These are phyloP conservation scores for Nakaseomyces kungkrabaensis DNA, from an alignment of 1,139 yeast genomes.

Conservation along the genomic window DNA sequence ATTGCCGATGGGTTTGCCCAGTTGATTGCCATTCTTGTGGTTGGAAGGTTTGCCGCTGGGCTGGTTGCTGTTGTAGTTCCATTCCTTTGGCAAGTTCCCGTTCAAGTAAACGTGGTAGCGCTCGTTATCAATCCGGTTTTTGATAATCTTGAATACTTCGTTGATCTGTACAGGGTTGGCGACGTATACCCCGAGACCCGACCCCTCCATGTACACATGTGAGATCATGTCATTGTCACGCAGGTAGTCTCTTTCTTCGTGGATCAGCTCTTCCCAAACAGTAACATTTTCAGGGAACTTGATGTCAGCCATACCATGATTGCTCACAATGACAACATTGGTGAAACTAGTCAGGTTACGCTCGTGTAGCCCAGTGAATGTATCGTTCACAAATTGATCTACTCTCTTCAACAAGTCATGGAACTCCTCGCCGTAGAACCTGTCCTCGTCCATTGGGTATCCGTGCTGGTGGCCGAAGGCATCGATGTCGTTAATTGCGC, in stretches of 20 bases:
- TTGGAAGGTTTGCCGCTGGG: constrained; percentile 39
- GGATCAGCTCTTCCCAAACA: constrained; percentile 5
- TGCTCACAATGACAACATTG: constrained; percentile 71
- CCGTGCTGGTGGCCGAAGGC: constrained; percentile 67
- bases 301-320: constrained; percentile 63
- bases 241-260: constrained; percentile 3
- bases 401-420: constrained; percentile 40
- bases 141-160: constrained; percentile 10
- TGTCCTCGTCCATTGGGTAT: constrained; percentile 29
- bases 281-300: constrained; percentile 1
- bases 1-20: neutral
- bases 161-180: constrained; percentile 5
- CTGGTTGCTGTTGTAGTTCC: constrained; percentile 59
- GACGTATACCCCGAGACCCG: constrained; percentile 2
- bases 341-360: constrained; percentile 57
- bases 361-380: constrained; percentile 39
- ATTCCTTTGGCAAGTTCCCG: constrained; percentile 53
- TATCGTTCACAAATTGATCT: constrained; percentile 48
- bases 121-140: constrained; percentile 10
- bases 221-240: constrained; percentile 3
- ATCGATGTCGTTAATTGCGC: constrained; percentile 77
- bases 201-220: constrained; percentile 5
- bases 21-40: constrained; percentile 28
- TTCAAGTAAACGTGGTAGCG: constrained; percentile 42
- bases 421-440: constrained; percentile 39